phyloP scores from a whole-genome alignment of 2,329 filamentous ascomycete species.

The Scytalidium lignicola region DNA sequence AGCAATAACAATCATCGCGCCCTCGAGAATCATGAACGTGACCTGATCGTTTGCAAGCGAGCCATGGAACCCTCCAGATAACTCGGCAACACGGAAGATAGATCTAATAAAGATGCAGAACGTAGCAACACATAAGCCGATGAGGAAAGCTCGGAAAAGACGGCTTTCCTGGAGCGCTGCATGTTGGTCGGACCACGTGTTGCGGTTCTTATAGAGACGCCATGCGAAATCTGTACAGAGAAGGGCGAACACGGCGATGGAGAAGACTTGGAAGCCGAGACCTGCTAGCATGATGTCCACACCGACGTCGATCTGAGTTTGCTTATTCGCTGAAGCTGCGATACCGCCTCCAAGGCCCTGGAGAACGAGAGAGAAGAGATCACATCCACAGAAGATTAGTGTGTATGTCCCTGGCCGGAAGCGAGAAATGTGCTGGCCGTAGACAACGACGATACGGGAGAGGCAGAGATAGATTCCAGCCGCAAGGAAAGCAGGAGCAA shows the following conservation, averaged over 20 bases:
- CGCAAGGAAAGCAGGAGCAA: conserved; percentile 45
- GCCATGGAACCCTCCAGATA: conserved; percentile 48
- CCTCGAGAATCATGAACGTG: conserved; percentile 40
- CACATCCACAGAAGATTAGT: conserved; percentile 40
- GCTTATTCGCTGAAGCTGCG: conserved; percentile 39
- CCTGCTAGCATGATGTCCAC: conserved; percentile 35
- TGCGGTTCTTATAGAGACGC: conserved; percentile 1
- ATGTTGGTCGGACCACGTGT: background rate
- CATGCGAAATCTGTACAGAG: conserved; percentile 5
- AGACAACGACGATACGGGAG: conserved; percentile 50
- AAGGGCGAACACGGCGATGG: conserved; percentile 24
- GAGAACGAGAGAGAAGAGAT: conserved; percentile 52
- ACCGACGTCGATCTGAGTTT: conserved; percentile 15
- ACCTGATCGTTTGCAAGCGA: conserved; percentile 39
- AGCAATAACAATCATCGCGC: conserved; percentile 29
- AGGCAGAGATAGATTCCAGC: conserved; percentile 56
- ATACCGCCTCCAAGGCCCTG: conserved; percentile 55
- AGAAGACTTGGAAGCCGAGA: conserved; percentile 33
- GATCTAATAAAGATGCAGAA: conserved; percentile 49
- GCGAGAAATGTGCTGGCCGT: conserved; percentile 43
- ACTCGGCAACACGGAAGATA: conserved; percentile 51
- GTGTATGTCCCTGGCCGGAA: conserved; percentile 47
- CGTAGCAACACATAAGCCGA: conserved; percentile 50
- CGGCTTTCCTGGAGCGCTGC: background rate
- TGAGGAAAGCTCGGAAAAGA: conserved; percentile 41